A percentile compares a stretch with the other conserved stretches of the same genome.
phyloP scores from a whole-genome alignment of 768 basidiomycete genomes.

The Russula earlei region DNA sequence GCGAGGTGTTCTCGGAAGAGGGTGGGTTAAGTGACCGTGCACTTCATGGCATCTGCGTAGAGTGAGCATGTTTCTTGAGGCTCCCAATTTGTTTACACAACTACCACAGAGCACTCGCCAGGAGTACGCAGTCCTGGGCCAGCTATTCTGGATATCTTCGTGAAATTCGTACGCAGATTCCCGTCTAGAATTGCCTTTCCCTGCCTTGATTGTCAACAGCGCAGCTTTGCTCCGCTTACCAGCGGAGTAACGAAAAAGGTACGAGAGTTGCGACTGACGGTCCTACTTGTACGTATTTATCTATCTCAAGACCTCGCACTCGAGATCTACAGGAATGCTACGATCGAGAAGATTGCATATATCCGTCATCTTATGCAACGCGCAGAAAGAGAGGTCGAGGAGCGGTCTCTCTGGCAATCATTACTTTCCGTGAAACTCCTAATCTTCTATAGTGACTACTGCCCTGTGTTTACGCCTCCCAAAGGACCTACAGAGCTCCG shows the following conservation, averaged over 20 bases:
- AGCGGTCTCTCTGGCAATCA: conserved; percentile 1
- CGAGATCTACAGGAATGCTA: conserved; percentile 20
- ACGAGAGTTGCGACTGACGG: background rate
- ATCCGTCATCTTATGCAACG: conserved; percentile 11
- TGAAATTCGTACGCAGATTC: conserved; percentile 15
- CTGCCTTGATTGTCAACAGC: conserved; percentile 2
- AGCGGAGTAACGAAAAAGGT: conserved; percentile 16
- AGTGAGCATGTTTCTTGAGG: conserved; percentile 1
- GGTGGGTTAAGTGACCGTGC: background rate
- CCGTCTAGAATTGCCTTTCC: background rate
- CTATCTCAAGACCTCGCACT: conserved; percentile 6
- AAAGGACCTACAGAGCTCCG: conserved; percentile 7
- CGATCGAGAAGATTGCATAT: conserved; percentile 17
- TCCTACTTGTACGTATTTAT: background rate
- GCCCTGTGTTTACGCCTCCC: background rate
- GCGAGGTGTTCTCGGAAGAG: conserved; percentile 11
- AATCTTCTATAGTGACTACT: background rate
- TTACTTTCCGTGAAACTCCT: conserved; percentile 6
- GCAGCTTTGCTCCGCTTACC: conserved; percentile 18
- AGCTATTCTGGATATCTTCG: conserved; percentile 21
- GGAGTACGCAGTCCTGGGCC: conserved; percentile 21
- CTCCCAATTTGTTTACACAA: background rate
- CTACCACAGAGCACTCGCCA: conserved; percentile 15
- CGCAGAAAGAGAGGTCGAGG: conserved; percentile 6
- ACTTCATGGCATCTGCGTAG: conserved; percentile 16